Evolutionary conservation across 129 eudicot genomes (phyloP), one percentile per base, ranked within the genome.

Genomic region (Scalesia atractyloides): DNA sequence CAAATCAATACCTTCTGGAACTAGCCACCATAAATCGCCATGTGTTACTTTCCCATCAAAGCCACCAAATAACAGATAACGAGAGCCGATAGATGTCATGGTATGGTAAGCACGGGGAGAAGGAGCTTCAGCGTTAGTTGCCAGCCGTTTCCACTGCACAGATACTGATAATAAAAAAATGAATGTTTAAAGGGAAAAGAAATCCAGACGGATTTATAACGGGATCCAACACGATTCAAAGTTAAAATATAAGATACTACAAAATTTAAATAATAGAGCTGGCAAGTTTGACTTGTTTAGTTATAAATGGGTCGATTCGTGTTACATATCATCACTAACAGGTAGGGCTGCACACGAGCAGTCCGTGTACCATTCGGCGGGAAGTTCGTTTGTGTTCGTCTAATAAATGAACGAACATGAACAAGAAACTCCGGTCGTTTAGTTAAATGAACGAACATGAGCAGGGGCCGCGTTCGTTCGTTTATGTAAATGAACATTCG

Each of bases 21-120:
- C 98, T 81, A 94, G 80, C 98, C 98, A 94, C 98, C 98, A 94
- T 64, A 94, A 72, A 82, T 94, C 98, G 26, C 91, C 98, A 73
- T 78, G 91, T 1, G 98, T 94, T 68, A 81, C 74, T 78, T 94
- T 94, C 70, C 99, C 99, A 80, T 94, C 97, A 83, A 94, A 94
- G 50, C 99, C 99, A 47, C 99, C 99, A 83, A 88, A 94, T 68
- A 94, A 80, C 43, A 94, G 65, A 78, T 88, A 94, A 24, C 97
- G 93, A 15, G 96, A 88, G 60, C 97, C 97, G 68, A 94, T 72
- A 73, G 81, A 84, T 66, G 88, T 90, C 96, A 94, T 74, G 63
- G 99, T 70, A 81, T 94, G 99, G 79, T 94, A 94, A 72, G 99
- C 97, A 84, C 99, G 91, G 53, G 96, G 83, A 63, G 90, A 60